These are phyloP conservation scores for Debaryomyces singareniensis DNA, from an alignment of 1,139 yeast genomes.

Conservation along the genomic window DNA sequence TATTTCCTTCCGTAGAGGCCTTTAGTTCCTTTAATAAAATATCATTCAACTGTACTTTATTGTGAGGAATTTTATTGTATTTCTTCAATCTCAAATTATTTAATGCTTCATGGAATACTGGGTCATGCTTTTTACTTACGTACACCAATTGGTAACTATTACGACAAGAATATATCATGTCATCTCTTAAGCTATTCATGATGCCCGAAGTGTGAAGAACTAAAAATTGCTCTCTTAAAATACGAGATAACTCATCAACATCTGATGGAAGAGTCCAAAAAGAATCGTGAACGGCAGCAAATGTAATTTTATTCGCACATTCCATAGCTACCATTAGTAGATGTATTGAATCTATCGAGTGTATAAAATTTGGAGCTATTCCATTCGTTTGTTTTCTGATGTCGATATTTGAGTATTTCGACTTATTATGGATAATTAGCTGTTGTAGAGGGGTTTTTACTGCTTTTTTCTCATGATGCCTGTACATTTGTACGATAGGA, in stretches of 20 bases:
- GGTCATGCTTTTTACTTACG: conserved; percentile 15
- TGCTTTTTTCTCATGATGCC: conserved; percentile 10
- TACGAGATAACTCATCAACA: conserved; percentile 19
- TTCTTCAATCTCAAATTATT: conserved; percentile 9
- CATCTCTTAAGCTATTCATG: conserved; percentile 19
- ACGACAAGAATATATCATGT: conserved; percentile 18
- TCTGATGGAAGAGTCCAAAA: conserved; percentile 38
- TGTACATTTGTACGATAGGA: conserved; percentile 37
- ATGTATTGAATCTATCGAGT: conserved; percentile 38
- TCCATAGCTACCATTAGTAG: conserved; percentile 30
- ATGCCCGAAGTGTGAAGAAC: conserved; percentile 24
- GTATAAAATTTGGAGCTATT: conserved; percentile 42
- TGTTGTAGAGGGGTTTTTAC: conserved; percentile 22
- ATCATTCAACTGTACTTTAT: conserved; percentile 6
- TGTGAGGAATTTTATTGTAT: neutral
- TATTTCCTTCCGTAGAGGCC: conserved; percentile 6
- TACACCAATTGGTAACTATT: conserved; percentile 30
- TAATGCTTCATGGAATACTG: conserved; percentile 13
- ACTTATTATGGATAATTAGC: conserved; percentile 14
- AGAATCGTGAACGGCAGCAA: conserved; percentile 41
- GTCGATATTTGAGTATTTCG: conserved; percentile 18
- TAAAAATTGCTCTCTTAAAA: conserved; percentile 30
- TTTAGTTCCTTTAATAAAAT: conserved; percentile 12
- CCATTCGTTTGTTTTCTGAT: conserved; percentile 29
- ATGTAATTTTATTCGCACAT: conserved; percentile 17